Evolutionary conservation across 1,139 yeast species (phyloP), one percentile per base, ranked within the genome.

Genomic region (Candida mesenterica): DNA sequence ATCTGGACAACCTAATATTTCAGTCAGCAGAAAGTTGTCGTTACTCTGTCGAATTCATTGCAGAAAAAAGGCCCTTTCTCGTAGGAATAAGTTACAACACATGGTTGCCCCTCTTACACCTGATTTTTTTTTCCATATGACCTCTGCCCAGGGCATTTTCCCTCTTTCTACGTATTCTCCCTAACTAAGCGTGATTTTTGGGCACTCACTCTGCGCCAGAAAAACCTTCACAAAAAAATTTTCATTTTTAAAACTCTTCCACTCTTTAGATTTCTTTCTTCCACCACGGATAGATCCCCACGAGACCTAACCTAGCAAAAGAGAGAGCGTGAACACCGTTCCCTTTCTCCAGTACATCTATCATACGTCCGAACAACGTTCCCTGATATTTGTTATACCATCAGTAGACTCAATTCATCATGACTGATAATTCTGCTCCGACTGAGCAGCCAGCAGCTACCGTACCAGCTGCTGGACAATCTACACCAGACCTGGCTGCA

Each of bases 341-440:
- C 32, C 37, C 37, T 31, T 31, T 31, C 32, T 35, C 32, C 24
- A 28, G 25, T 17, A 18, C 26, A 12, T 24, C 5, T 24, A 7
- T 9, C 6, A 19, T 19, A 19, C 9, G 9, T 19, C 22, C 32
- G 4, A 25, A 25, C 12, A 25, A 10, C 28, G 44, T 39, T 39
- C 36, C 35, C 31, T 38, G 19, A 19, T 19, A 19, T 6, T 19
- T 19, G 22, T 19, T 19, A 6, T 19, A 18, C 17, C 32, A 27
- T 19, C 26, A 9, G 18, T 19, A 18, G 32, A 31, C n/a, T 24
- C 26, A 24, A 26, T 16, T 30, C 31, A 38, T 12, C 29, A 42
- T 37, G 41, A 32, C 44, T 36, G 49, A 43, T 31, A 42, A 34
- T 30, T 24, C 41, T 15, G 36, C 41, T 15, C 32, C 44, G n/a